Base-by-base conservation (phyloP, 352 stramenopile species). In the Globisporangium mamillatum region DNA sequence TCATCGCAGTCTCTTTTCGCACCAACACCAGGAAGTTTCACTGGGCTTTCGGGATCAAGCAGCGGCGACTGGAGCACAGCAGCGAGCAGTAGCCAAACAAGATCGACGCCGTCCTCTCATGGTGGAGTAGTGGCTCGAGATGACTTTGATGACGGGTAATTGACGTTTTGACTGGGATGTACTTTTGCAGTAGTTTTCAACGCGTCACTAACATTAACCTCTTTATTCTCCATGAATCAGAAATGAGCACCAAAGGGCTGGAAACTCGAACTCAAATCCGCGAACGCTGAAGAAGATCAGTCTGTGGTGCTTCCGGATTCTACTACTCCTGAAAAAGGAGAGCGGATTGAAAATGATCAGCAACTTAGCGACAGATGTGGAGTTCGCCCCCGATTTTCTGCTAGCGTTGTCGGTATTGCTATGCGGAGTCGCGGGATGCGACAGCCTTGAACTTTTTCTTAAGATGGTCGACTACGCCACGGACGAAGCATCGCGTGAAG, bases 251-350 rank as follows among this genome's bases (percentile, higher is more conserved):
- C 38, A 50, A 34, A 54, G 27, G 10, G 27, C 32, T 22, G 32
- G 18, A 0, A 22, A 16, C 1, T 2, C 41, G 36, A 32, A 27
- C n/a, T 18, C 55, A 36, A 73, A 52, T 20, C n/a, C 53, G 22
- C 58, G n/a, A 7, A n/a, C n/a, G 1, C 66, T 78, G 48, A 81
- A 78, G 38, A 81, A 63, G 58, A 79, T 86, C 53, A 80, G 73
- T 20, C 68, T 94, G 18, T 94, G 85, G 87, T 90, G 75, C 52
- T 81, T 94, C 34, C 87, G 87, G 10, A 50, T 93, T 24, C 75
- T 94, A 24, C 70, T 94, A 36, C 68, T 93, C 6, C 69, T 94
- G 29, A 94, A 94, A 70, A 91, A 91, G 64, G 85, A 92, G 27
- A 88, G 74, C 27, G 87, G 85, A 10, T 56, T 92, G 24, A 84